Percentiles rank a stretch among this genome's conserved stretches.
Conservation (phyloP, 495 filamentous ascomycete genomes). For the Aspergillus affinis region DNA sequence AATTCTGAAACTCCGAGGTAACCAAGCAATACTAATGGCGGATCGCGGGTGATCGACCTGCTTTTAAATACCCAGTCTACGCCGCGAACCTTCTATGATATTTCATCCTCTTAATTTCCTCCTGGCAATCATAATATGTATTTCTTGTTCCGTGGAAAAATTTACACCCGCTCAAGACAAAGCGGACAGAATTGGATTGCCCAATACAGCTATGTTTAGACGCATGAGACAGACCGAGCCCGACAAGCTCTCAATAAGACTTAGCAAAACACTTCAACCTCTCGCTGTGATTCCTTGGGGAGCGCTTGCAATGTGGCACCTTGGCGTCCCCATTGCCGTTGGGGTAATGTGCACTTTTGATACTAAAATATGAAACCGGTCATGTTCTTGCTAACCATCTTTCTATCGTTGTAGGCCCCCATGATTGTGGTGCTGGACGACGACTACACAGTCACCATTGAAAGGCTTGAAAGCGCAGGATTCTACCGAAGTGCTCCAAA, state of each 20-base stretch:
- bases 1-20: too few relatives aligned
- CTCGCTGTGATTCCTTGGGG: constrained; percentile 21
- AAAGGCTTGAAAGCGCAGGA: constrained; percentile 22
- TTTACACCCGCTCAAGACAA: neutral
- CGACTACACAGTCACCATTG: constrained; percentile 18
- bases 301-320: constrained; percentile 20
- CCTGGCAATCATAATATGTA: constrained; percentile 4
- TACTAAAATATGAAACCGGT: neutral
- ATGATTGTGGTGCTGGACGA: constrained; percentile 28
- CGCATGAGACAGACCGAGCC: constrained; percentile 21
- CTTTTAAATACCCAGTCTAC: too few relatives aligned
- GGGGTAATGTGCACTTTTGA: constrained; percentile 15
- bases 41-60: too few relatives aligned
- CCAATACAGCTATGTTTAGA: constrained; percentile 12
- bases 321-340: constrained; percentile 22
- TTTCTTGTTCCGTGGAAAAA: neutral
- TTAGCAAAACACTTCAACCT: constrained; percentile 16
- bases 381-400: constrained; percentile 14
- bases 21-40: too few relatives aligned
- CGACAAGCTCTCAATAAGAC: constrained; percentile 16
- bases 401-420: constrained; percentile 12
- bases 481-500: constrained; percentile 19
- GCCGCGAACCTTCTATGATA: neutral
- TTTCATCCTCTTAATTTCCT: constrained; percentile 1
- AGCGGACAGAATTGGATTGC: constrained; percentile 5